Evolutionary conservation across 164 flowering plant genomes (phyloP).

Genomic region (Tetracentron sinense): DNA sequence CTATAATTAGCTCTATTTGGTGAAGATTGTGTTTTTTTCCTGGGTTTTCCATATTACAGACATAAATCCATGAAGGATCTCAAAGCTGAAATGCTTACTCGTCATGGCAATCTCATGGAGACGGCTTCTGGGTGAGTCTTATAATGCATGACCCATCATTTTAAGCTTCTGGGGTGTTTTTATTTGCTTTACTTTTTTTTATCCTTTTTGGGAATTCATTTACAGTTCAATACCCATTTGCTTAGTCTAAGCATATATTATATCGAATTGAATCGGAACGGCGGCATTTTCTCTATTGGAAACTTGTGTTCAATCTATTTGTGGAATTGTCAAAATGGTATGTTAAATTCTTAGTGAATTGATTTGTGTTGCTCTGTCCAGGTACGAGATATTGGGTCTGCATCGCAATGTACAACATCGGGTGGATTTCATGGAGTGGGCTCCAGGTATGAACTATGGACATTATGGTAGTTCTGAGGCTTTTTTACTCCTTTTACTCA

Average conservation of each 20-base stretch:
- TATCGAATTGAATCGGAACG: too few species aligned
- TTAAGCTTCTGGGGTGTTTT: constrained; percentile 1
- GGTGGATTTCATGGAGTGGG: constrained; percentile 96
- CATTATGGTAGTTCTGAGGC: background rate
- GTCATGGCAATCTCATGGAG: constrained; percentile 47
- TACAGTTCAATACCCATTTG: too few species aligned
- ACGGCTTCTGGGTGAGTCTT: constrained; percentile 73
- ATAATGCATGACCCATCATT: background rate
- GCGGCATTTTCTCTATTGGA: too few species aligned
- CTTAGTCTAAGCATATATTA: too few species aligned
- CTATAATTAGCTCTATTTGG: background rate
- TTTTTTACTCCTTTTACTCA: background rate
- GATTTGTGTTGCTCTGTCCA: constrained; percentile 20
- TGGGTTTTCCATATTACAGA: constrained; percentile 30
- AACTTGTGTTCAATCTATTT: background rate
- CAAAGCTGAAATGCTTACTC: constrained; percentile 50
- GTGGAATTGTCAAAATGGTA: background rate
- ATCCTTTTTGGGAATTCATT: background rate
- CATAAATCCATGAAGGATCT: constrained; percentile 73
- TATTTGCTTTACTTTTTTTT: background rate
- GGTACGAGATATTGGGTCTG: constrained; percentile 81
- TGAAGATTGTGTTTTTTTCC: background rate
- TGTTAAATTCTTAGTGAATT: background rate
- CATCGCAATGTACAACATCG: constrained; percentile 86
- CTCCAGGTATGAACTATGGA: constrained; percentile 64